Base-by-base conservation (phyloP, 2,329 filamentous ascomycete species). In the Lasiodiplodia sp. region DNA sequence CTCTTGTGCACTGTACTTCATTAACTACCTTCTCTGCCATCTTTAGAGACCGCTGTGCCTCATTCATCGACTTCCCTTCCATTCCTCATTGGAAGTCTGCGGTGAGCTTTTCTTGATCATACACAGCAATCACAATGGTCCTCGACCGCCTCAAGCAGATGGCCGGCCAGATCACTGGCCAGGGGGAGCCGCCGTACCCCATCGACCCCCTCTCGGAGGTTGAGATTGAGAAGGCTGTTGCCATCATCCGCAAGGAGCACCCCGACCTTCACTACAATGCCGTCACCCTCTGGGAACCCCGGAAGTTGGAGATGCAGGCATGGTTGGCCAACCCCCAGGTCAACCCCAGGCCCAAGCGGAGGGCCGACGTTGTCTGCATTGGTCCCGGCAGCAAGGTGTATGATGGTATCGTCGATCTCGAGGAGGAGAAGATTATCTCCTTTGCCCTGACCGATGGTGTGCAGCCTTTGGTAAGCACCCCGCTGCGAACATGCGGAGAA, bases 311-410 rank as follows among this genome's bases (percentile, higher is more conserved):
- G 74, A 94, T 97, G 92, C 84, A 90, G 77, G 87, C 86, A 69
- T 97, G 93, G 93, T 81, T 97, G 14, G 88, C 86, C 60, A 85
- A 89, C 69, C 88, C 91, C 0, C 81, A 87, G 23, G 85, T 83
- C 11, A 82, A 84, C 0, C 85, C 89, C 0, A 85, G 88, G 55
- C 94, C 94, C 12, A 80, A 85, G 40, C 88, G 94, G 75, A 83
- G 93, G 7, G 94, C 93, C 10, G 94, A 97, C 79, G 86, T 96
- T 0, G 92, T 97, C 4, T 92, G 90, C 25, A 94, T 97, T 79
- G 91, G 88, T 1, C 87, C 89, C 2, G 91, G 90, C 6, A 92
- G 92, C 72, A 92, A 91, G 76, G 89, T 97, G 0, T 95, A 89
- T 72, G 94, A 97, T 79, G 94, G 92, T 0, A 82, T 94, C 58